Conservation (phyloP, 352 stramenopile genomes). For the Peronospora destructor region DNA sequence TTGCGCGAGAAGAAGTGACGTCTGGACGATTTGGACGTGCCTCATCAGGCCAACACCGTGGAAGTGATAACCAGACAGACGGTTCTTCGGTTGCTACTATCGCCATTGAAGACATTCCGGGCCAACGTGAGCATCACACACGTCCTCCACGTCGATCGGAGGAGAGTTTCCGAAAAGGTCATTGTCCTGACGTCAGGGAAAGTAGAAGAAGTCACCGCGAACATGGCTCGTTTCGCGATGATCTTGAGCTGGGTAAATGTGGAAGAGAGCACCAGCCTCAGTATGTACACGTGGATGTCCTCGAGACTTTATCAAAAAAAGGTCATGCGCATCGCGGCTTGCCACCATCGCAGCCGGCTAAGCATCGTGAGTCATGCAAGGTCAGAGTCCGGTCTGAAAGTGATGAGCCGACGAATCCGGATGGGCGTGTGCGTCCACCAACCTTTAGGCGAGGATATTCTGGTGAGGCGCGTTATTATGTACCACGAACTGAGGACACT, state of each 20-base stretch:
- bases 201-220: slow-evolving; percentile 13
- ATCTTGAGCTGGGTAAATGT: slow-evolving; percentile 1
- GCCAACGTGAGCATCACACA: slow-evolving; percentile 17
- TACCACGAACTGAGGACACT: slow-evolving; percentile 1
- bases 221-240: slow-evolving; percentile 5
- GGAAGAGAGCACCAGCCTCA: slow-evolving; percentile 6
- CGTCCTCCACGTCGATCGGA: slow-evolving; percentile 20
- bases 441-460: slow-evolving; percentile 17
- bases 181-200: slow-evolving; percentile 7
- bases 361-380: slow-evolving; percentile 12
- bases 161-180: slow-evolving; percentile 6
- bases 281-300: slow-evolving; percentile 3
- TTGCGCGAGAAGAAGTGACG: slow-evolving; percentile 40
- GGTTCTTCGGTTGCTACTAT: slow-evolving; percentile 25
- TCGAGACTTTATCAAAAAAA: slow-evolving; percentile 8
- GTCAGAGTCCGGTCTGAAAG: slow-evolving; percentile 14
- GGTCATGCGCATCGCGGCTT: slow-evolving; percentile 8
- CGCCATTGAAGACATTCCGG: slow-evolving; percentile 26
- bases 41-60: slow-evolving; percentile 8
- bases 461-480: slow-evolving; percentile 7
- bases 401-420: slow-evolving; percentile 9
- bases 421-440: slow-evolving; percentile 3
- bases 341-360: slow-evolving; percentile 4
- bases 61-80: slow-evolving; percentile 9
- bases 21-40: slow-evolving; percentile 28